These are phyloP conservation scores for Naganishia sp. DNA, from an alignment of 1,284 basidiomycete species.

Conservation along the genomic window DNA sequence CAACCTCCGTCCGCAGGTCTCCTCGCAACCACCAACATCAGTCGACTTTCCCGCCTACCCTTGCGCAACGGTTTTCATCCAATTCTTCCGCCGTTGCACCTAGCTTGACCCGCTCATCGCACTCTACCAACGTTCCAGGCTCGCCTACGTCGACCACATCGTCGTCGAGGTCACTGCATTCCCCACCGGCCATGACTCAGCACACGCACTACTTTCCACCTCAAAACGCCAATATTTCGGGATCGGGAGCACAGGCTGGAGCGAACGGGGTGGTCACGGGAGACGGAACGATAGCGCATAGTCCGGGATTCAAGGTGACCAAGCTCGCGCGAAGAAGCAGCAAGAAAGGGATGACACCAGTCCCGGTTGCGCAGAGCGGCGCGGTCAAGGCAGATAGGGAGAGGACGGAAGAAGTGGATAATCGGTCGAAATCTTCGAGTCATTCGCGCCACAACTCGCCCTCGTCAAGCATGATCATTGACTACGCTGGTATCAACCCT, in stretches of 20 bases:
- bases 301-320: slow-evolving; percentile 21
- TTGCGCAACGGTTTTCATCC: slow-evolving; percentile 20
- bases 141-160: slow-evolving; percentile 15
- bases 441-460: slow-evolving; percentile 16
- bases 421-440: slow-evolving; percentile 4
- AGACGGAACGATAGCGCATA: slow-evolving; percentile 15
- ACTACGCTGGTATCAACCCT: neutral
- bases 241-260: neutral
- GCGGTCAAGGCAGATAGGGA: slow-evolving; percentile 7
- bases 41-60: slow-evolving; percentile 14
- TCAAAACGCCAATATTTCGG: slow-evolving; percentile 20
- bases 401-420: slow-evolving; percentile 2
- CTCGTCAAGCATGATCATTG: slow-evolving; percentile 2
- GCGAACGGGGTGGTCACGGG: neutral
- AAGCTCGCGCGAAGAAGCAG: slow-evolving; percentile 20
- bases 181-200: slow-evolving; percentile 23
- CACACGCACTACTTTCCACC: slow-evolving; percentile 22
- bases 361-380: neutral
- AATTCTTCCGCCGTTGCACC: slow-evolving; percentile 4
- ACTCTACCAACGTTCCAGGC: neutral
- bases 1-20: slow-evolving; percentile 28
- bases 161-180: slow-evolving; percentile 16
- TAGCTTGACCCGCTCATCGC: neutral
- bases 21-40: slow-evolving; percentile 31
- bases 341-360: slow-evolving; percentile 14